Conservation (phyloP, 306 rosid species). For the Cicer chorassanicum region DNA sequence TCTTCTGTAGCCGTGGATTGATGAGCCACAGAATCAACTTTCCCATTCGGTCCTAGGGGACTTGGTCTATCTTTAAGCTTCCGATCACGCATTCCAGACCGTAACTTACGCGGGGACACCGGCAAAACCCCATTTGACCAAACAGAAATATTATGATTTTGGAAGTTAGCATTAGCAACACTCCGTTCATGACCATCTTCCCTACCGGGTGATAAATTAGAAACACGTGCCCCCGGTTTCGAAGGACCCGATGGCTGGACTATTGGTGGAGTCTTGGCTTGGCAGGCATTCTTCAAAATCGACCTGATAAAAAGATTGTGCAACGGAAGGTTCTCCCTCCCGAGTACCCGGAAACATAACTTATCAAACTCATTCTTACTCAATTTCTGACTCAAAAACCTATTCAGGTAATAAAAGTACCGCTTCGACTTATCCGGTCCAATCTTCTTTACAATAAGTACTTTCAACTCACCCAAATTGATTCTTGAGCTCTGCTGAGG, state of each 20-base stretch:
- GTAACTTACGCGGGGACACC: constrained; percentile 68
- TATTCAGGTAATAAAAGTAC: constrained; percentile 72
- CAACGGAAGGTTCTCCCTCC: constrained; percentile 78
- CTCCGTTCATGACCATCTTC: constrained; percentile 76
- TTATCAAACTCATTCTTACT: constrained; percentile 83
- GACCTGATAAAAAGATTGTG: constrained; percentile 85
- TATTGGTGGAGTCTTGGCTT: constrained; percentile 80
- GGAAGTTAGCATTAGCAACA: constrained; percentile 50
- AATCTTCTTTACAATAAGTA: constrained; percentile 76
- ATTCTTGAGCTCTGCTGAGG: constrained; percentile 83
- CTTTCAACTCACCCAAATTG: constrained; percentile 89
- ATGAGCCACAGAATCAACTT: constrained; percentile 60
- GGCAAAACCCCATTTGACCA: constrained; percentile 93
- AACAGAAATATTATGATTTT: constrained; percentile 60
- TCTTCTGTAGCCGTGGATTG: constrained; percentile 67
- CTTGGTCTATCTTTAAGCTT: constrained; percentile 91
- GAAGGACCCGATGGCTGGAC: constrained; percentile 51
- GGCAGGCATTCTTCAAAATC: constrained; percentile 85
- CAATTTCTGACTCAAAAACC: constrained; percentile 83
- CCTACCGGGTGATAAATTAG: constrained; percentile 61
- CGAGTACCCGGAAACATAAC: constrained; percentile 68
- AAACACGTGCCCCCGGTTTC: constrained; percentile 60
- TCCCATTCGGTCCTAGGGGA: constrained; percentile 94
- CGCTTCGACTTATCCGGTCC: constrained; percentile 73
- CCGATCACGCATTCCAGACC: constrained; percentile 76